A percentile compares a stretch with the other conserved stretches of the same genome.
These are phyloP conservation scores for Lasiosphaeris hirsuta DNA, from an alignment of 495 filamentous ascomycete species.

Conservation along the genomic window DNA sequence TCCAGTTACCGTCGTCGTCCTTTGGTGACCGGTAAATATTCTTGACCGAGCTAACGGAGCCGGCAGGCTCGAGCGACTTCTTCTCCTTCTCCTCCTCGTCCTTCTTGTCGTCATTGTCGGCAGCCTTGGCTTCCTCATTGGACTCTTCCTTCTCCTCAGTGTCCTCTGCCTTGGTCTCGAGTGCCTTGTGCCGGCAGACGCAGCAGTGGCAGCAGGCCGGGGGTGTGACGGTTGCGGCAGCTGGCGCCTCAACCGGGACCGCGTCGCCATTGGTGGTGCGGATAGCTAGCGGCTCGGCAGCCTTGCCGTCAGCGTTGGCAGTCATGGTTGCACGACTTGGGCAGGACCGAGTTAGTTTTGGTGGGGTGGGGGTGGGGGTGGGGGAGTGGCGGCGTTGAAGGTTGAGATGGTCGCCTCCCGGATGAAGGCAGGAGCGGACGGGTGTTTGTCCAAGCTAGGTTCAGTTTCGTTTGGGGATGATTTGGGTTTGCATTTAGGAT, in stretches of 20 bases:
- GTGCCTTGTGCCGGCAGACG: neutral
- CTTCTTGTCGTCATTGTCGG: slow-evolving; percentile 6
- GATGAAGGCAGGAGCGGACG: too few relatives aligned
- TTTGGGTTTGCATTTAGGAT: too few relatives aligned
- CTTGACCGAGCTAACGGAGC: slow-evolving; percentile 33
- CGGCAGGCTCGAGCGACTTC: slow-evolving; percentile 17
- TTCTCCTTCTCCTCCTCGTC: slow-evolving; percentile 21
- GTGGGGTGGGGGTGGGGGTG: neutral
- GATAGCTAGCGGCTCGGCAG: neutral
- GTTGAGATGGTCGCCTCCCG: neutral
- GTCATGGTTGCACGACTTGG: neutral
- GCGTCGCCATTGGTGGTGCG: neutral
- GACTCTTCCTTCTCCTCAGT: slow-evolving; percentile 5
- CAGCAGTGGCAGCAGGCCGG: slow-evolving; percentile 3
- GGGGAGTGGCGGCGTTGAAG: neutral
- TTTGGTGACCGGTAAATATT: slow-evolving; percentile 36
- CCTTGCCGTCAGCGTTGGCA: slow-evolving; percentile 6
- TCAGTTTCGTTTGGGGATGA: too few relatives aligned
- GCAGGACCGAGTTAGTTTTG: too few relatives aligned
- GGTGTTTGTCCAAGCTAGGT: too few relatives aligned
- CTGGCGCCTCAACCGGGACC: neutral
- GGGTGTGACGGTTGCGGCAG: neutral
- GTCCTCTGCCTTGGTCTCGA: slow-evolving; percentile 4
- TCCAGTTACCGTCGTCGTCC: slow-evolving; percentile 37
- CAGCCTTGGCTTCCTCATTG: slow-evolving; percentile 6